A percentile compares a stretch with the other conserved stretches of the same genome.
These are phyloP conservation scores for Nakaseomyces nivariensis DNA, from an alignment of 1,139 yeast genomes.

Conservation along the genomic window DNA sequence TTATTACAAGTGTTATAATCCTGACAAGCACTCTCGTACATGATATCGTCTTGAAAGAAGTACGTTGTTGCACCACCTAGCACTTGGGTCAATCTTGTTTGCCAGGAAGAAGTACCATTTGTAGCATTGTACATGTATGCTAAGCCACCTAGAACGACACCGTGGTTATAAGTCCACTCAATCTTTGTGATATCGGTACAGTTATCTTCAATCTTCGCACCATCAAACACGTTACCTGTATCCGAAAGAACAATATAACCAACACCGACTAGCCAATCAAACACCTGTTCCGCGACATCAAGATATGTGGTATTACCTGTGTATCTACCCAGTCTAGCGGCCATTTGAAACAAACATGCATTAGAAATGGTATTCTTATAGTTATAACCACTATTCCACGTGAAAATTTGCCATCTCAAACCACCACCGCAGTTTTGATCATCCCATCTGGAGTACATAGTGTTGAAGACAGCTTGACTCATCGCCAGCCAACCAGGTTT, in stretches of 20 bases:
- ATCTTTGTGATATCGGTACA: constrained; percentile 40
- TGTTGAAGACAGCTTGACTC: constrained; percentile 52
- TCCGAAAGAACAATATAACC: constrained; percentile 36
- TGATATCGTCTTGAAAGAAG: constrained; percentile 36
- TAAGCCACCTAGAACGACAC: constrained; percentile 47
- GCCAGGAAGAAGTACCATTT: constrained; percentile 41
- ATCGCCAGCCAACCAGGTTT: constrained; percentile 43
- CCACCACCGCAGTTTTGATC: constrained; percentile 47
- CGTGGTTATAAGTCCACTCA: constrained; percentile 59
- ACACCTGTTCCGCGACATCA: constrained; percentile 47
- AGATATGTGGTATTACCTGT: constrained; percentile 45
- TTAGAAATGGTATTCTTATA: constrained; percentile 59
- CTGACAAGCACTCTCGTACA: constrained; percentile 52
- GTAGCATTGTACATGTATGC: constrained; percentile 54
- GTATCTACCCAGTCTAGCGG: constrained; percentile 53
- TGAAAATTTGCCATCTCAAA: constrained; percentile 61
- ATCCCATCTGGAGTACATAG: constrained; percentile 51
- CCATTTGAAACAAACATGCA: constrained; percentile 52
- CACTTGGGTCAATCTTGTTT: constrained; percentile 36
- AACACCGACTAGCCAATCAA: constrained; percentile 49
- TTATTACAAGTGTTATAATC: constrained; percentile 40
- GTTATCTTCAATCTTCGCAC: constrained; percentile 42
- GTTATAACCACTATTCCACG: constrained; percentile 59
- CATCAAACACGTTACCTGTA: constrained; percentile 42
- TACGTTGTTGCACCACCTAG: constrained; percentile 36